Evolutionary conservation across 1,284 basidiomycete species (phyloP).

Genomic region (Phaffia rhodozyma): DNA sequence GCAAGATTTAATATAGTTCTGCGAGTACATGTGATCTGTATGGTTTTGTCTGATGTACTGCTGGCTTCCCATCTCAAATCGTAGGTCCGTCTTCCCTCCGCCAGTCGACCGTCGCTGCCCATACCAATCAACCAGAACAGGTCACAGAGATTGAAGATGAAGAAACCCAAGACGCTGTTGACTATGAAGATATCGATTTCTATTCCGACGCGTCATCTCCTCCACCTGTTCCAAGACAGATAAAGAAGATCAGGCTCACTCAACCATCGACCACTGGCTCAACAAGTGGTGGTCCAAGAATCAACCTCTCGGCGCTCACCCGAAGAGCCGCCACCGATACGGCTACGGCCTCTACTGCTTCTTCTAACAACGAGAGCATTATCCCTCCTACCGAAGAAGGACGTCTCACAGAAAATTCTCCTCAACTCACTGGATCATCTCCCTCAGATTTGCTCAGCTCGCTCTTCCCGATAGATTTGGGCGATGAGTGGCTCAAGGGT

Average conservation of each 20-base stretch:
- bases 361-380: conserved; percentile 25
- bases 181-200: conserved; percentile 16
- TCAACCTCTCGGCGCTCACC: conserved; percentile 65
- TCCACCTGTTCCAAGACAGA: conserved; percentile 7
- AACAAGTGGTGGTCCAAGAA: conserved; percentile 39
- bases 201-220: conserved; percentile 14
- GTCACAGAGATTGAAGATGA: conserved; percentile 8
- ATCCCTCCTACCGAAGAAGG: conserved; percentile 46
- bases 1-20: too few species aligned
- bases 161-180: conserved; percentile 1
- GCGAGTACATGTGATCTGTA: too few species aligned
- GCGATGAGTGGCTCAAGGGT: conserved; percentile 67
- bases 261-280: background rate
- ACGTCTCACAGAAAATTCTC: background rate
- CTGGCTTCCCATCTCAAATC: background rate
- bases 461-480: conserved; percentile 47
- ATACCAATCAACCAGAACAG: background rate
- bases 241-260: background rate
- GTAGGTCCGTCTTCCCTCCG: conserved; percentile 16
- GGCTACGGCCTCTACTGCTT: conserved; percentile 39
- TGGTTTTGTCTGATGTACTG: background rate
- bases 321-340: conserved; percentile 48
- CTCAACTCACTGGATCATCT: conserved; percentile 51
- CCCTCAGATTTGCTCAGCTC: conserved; percentile 9
- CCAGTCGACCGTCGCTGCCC: conserved; percentile 5